Evolutionary conservation across 2,329 filamentous ascomycete genomes (phyloP), one percentile per base, ranked within the genome.

Genomic region (Fusarium udum): DNA sequence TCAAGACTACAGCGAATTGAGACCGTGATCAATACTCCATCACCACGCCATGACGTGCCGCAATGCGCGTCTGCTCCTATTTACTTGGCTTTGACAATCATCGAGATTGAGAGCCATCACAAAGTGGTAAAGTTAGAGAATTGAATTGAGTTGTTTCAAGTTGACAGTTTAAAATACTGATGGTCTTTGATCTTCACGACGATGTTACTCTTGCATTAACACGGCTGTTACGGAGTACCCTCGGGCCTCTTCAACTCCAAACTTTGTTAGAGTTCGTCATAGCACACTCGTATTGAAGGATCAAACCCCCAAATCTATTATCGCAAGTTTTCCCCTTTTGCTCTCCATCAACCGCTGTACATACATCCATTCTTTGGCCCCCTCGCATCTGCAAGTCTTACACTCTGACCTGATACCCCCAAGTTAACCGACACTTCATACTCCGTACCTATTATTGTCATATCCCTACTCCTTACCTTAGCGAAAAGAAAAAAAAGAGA

Each of bases 31-130:
- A 42, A 32, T 68, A 32, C 66, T 55, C 32, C 32, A 55, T 58
- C 26, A 53, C 22, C 26, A n/a, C 16, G 3, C 18, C 36, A 68
- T 68, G 66, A 68, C 66, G 66, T 63, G 64, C 65, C n/a, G n/a
- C 31, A 58, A 36, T 58, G 56, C 34, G 26, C 26, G 37, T 37
- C 8, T 61, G 31, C 26, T 58, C 32, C 32, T 37, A 36, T 51
- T 51, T 49, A 43, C 56, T 49, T 58, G 56, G 56, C 56, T 51
- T 20, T 58, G 6, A 31, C 18, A 15, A 37, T 12, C 31, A 49
- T 37, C 56, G 42, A 51, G 56, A 58, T 58, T 49, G 20, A 28
- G 4, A 4, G 9, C 18, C 32, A 16, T 4, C 9, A 24, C 18
- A 22, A 37, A 37, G 6, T 20, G 16, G 11, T 26, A 11, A 32